These are phyloP conservation scores for Ceratocystis smalleyi DNA, from an alignment of 2,329 filamentous ascomycete genomes.

Conservation along the genomic window DNA sequence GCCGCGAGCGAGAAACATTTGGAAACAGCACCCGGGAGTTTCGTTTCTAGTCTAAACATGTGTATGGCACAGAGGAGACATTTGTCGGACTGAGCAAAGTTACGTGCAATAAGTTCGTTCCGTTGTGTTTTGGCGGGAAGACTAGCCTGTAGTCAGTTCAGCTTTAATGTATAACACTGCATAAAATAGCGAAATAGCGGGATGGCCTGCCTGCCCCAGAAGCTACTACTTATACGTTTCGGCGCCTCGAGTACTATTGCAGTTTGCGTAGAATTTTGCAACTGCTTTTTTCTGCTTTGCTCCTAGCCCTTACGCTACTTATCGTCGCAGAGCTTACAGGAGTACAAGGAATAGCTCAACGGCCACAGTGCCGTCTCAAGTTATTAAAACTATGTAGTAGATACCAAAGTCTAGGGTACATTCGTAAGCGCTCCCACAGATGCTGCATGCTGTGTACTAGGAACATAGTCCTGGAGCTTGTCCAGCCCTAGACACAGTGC, in stretches of 20 bases:
- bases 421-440: not conserved
- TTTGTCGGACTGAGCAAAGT: too few species aligned
- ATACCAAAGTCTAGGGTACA: not conserved
- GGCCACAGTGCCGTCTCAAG: not conserved
- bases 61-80: too few species aligned
- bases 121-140: too few species aligned
- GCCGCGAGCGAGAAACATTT: not conserved
- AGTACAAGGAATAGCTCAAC: slow-evolving; percentile 1
- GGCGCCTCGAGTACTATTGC: too few species aligned
- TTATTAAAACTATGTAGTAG: not conserved
- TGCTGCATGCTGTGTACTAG: not conserved
- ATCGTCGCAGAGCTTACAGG: not conserved
- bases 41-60: not conserved
- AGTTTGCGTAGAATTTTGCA: too few species aligned
- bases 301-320: not conserved
- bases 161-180: too few species aligned
- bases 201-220: too few species aligned
- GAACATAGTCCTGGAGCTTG: not conserved
- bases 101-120: too few species aligned
- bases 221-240: too few species aligned
- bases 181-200: too few species aligned
- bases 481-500: not conserved
- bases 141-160: too few species aligned
- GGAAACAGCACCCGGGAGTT: not conserved
- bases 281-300: not conserved